Base-by-base conservation (phyloP, 2,329 filamentous ascomycete species). In the Pseudogymnoascus sp. region DNA sequence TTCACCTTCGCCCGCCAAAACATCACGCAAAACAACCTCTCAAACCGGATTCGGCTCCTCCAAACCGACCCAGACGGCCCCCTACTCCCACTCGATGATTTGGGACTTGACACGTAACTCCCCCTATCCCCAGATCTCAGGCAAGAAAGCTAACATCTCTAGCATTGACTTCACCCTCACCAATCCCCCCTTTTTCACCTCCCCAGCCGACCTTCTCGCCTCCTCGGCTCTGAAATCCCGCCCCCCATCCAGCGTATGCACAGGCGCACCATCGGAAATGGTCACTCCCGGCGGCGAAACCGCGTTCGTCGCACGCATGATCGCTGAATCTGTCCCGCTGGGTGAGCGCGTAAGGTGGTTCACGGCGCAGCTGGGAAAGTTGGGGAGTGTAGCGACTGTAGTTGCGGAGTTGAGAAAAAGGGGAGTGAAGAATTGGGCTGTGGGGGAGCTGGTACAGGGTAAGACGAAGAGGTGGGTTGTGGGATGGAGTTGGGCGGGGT, bases 161-260 rank as follows among this genome's bases (percentile, higher is more conserved):
- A 80, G 78, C 2, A 79, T 96, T 46, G 88, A 93, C 72, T 97
- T 98, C 73, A 86, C 85, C 64, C 96, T 98, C 86, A 93, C 89
- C 67, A 99, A 99, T 68, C 95, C 95, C 0, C 95, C 95, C 0
- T 99, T 99, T 77, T 98, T 97, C 78, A 75, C 80, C n/a, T 92
- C 90, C 0, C 77, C 82, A 2, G 75, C 81, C 4, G 91, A 96
- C 60, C 84, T 97, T 75, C 68, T 82, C 2, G 76, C 78, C 3
- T 88, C 88, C 1, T 88, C 90, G 0, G 74, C 79, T 14, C 75
- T 81, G 38, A 96, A 97, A 74, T 76, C 81, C 2, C 80, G 82
- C 0, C 86, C 86, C 0, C 89, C 93, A 0, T 84, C 84, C 63
- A 89, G 89, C 0, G 86, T 89, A 59, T 85, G 86, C 71, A 96